A percentile compares a stretch with the other conserved stretches of the same genome.
phyloP scores from a whole-genome alignment of 164 flowering plant genomes.

The Cinnamomum micranthum region DNA sequence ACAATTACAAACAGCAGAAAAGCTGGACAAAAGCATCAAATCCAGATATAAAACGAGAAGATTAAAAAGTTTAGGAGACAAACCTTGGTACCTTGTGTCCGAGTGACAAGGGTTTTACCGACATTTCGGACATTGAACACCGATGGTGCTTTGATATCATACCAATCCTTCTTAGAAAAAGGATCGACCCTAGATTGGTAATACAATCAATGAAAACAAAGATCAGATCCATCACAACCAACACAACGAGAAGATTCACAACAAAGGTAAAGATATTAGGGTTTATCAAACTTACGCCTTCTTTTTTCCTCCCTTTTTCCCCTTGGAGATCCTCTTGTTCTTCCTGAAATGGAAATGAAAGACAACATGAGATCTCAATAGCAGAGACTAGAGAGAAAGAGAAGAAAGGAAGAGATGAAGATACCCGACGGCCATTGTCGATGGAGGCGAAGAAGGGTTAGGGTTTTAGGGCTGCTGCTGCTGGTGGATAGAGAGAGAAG shows the following conservation, averaged over 20 bases:
- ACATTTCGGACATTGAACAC: conserved; percentile 51
- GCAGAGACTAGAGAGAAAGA: background rate
- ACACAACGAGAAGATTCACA: background rate
- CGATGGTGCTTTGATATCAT: conserved; percentile 82
- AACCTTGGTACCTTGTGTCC: conserved; percentile 97
- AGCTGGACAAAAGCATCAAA: background rate
- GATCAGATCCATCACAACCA: background rate
- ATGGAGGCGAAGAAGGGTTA: conserved; percentile 1
- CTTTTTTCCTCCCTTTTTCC: conserved; percentile 96
- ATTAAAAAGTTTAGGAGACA: background rate
- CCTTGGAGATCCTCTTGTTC: conserved; percentile 98
- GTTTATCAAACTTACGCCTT: conserved; percentile 52
- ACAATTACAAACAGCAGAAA: background rate
- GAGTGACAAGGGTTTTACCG: conserved; percentile 84
- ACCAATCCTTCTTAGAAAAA: conserved; percentile 91
- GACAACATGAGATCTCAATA: background rate
- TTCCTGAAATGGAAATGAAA: conserved; percentile 40
- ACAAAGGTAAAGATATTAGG: background rate
- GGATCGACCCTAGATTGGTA: conserved; percentile 57
- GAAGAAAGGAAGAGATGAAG: background rate
- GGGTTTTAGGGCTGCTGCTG: conserved; percentile 1
- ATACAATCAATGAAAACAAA: background rate
- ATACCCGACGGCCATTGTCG: conserved; percentile 30
- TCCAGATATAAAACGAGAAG: background rate
- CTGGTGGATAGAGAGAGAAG: background rate